These are phyloP conservation scores for Hanseniaspora mollemarum DNA, from an alignment of 805 yeast species.

Conservation along the genomic window DNA sequence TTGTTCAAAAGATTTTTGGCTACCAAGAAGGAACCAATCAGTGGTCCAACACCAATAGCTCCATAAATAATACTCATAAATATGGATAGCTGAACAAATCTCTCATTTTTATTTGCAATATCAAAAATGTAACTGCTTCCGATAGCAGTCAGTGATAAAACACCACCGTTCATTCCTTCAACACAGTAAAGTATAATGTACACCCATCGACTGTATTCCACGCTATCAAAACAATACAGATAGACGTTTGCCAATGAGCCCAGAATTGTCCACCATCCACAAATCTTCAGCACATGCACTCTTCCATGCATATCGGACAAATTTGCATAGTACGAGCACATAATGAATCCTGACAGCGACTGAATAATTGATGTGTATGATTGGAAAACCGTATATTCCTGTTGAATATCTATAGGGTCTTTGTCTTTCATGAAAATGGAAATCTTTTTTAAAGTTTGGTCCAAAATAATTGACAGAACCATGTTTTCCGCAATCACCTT, in stretches of 20 bases:
- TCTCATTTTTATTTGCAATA: conserved; percentile 17
- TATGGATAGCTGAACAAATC: conserved; percentile 19
- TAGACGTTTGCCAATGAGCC: conserved; percentile 22
- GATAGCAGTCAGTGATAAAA: conserved; percentile 22
- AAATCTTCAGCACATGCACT: conserved; percentile 20
- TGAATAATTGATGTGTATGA: conserved; percentile 19
- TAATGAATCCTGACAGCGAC: conserved; percentile 20
- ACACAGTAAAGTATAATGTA: conserved; percentile 17
- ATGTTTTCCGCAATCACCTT: conserved; percentile 16
- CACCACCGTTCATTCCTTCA: conserved; percentile 22
- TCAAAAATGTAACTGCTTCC: conserved; percentile 24
- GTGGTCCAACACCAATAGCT: conserved; percentile 22
- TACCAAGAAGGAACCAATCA: conserved; percentile 21
- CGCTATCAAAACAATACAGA: conserved; percentile 15
- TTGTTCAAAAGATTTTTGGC: conserved; percentile 15
- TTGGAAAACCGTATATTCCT: conserved; percentile 20
- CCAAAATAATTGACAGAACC: conserved; percentile 15
- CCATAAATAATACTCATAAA: conserved; percentile 23
- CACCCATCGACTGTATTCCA: conserved; percentile 11
- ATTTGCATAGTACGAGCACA: conserved; percentile 23
- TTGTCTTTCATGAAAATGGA: not conserved
- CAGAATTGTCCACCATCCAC: conserved; percentile 26
- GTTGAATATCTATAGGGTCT: conserved; percentile 15
- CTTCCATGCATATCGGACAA: conserved; percentile 22
- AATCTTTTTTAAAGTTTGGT: conserved; percentile 12